phyloP scores from a whole-genome alignment of 345 rosid genomes.

The Populus nigra region DNA sequence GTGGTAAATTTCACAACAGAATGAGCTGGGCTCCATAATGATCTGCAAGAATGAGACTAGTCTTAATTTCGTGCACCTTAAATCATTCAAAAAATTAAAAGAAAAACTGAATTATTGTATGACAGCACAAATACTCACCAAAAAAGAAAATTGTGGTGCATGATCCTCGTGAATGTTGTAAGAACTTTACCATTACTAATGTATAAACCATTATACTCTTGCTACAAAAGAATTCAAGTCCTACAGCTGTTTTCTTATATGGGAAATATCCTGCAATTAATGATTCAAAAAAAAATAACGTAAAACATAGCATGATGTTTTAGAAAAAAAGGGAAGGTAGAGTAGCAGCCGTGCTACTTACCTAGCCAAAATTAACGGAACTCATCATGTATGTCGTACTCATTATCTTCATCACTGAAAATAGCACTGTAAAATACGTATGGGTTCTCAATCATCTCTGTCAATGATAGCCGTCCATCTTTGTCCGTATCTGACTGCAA shows the following conservation, averaged over 20 bases:
- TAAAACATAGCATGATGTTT: not conserved
- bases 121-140: not conserved
- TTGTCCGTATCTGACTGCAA: constrained; percentile 85
- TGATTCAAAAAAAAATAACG: not conserved
- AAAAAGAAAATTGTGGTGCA: not conserved
- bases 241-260: not conserved
- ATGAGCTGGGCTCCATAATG: not conserved
- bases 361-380: constrained; percentile 52
- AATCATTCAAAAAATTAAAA: not conserved
- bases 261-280: not conserved
- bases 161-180: not conserved
- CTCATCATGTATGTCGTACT: constrained; percentile 70
- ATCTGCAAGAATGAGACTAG: not conserved
- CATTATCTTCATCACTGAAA: constrained; percentile 72
- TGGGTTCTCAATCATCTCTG: constrained; percentile 89
- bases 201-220: not conserved
- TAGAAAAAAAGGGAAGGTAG: too few relatives aligned
- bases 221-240: not conserved
- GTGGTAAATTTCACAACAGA: not conserved
- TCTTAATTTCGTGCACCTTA: not conserved
- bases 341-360: not conserved
- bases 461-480: constrained; percentile 70
- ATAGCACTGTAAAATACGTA: constrained; percentile 91
- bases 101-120: not conserved
- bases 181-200: not conserved